Base-by-base conservation (phyloP, 2,329 filamentous ascomycete species). In the Beauveria brongniartii region DNA sequence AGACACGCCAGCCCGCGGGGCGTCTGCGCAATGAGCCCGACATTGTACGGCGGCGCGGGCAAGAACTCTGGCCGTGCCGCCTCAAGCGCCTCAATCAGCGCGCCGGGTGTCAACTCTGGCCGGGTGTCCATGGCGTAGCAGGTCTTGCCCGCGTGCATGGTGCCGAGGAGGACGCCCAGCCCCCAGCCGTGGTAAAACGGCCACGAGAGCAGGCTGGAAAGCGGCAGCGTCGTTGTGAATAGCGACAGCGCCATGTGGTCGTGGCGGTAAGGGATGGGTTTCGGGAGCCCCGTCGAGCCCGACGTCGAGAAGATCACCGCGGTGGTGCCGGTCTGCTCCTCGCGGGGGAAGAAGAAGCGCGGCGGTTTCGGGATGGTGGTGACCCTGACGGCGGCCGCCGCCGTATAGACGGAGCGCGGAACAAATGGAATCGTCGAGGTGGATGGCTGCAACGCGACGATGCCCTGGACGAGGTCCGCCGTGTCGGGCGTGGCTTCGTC, bases 401-500 rank as follows among this genome's bases (percentile, higher is more conserved):
- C 14, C 10, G 14, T 18, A 26, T 46, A 55, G 53, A 55, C 41
- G 53, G 40, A n/a, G 20, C 57, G 40, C 14, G 40, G 6, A 12
- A 53, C 41, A n/a, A 60, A 51, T 9, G 48, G 57, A 12, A 53
- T 54, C 7, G 43, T n/a, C 26, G 26, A 22, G 10, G 37, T 5
- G 40, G 40, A 5, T 10, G 41, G 24, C 9, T 22, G 16, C 18
- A 54, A 10, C 5, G 28, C 30, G 30, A n/a, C 12, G n/a, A 61
- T 50, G 28, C 5, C 58, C 9, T 22, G 1, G 22, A 20, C 30
- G n/a, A 46, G 48, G 9, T 54, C 8, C 10, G 16, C 16, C 6
- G 51, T 43, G 40, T 9, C 43, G 3, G 41, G 26, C 26, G 26
- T 22, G 9, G 34, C 46, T 3, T 41, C 12, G 37, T 73, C 67